A percentile compares a stretch with the other conserved stretches of the same genome.
Conservation (phyloP, 2,329 filamentous ascomycete genomes). For the Amesomyces nigricolor region DNA sequence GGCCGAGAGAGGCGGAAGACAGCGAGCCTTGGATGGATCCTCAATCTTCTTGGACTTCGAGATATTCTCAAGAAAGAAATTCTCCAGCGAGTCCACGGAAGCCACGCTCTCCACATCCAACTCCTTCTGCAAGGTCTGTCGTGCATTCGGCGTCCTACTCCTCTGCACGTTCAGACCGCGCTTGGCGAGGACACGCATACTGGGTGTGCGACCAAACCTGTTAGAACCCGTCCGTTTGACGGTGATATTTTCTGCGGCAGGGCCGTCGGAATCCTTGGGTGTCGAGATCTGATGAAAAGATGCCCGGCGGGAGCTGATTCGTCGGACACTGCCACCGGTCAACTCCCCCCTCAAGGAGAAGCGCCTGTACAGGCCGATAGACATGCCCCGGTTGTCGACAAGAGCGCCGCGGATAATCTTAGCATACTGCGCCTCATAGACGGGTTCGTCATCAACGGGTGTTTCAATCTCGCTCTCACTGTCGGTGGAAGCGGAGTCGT, state of each 20-base stretch:
- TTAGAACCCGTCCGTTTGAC: not conserved
- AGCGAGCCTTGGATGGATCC: constrained; percentile 3
- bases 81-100: constrained; percentile 22
- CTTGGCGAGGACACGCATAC: constrained; percentile 19
- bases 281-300: not conserved
- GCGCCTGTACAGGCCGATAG: constrained; percentile 16
- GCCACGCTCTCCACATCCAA: not conserved
- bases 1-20: constrained; percentile 37
- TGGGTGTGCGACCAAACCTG: not conserved
- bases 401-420: constrained; percentile 16
- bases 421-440: constrained; percentile 14
- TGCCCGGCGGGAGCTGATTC: not conserved
- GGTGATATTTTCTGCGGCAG: not conserved
- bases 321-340: not conserved
- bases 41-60: constrained; percentile 22
- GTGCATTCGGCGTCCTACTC: constrained; percentile 16
- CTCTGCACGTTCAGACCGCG: constrained; percentile 19
- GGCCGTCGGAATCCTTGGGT: not conserved
- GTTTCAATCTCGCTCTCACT: constrained; percentile 4
- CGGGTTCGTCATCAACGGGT: constrained; percentile 1
- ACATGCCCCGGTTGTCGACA: constrained; percentile 10
- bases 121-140: constrained; percentile 2
- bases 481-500: not conserved
- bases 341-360: constrained; percentile 8
- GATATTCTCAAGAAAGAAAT: constrained; percentile 24